Percentiles rank a stretch among this genome's conserved stretches.
Conservation (phyloP, 768 basidiomycete genomes). For the Hygrocybe coccinea region DNA sequence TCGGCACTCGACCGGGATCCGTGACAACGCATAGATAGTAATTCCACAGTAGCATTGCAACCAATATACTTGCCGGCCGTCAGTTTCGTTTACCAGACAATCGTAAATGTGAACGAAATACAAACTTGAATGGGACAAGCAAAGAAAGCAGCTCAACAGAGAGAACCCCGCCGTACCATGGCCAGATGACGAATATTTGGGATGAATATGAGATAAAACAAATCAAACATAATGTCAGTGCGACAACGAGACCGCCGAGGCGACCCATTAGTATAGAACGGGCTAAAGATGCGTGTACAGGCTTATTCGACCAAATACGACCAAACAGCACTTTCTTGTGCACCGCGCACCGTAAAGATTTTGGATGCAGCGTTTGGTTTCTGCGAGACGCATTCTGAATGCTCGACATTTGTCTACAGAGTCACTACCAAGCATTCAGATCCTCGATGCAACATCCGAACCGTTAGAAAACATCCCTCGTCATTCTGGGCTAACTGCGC, state of each 20-base stretch:
- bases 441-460: no score
- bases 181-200: conserved; percentile 87
- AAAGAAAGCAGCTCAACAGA: conserved; percentile 70
- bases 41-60: conserved; percentile 79
- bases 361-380: neutral
- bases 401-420: neutral
- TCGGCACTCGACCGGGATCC: conserved; percentile 81
- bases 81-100: conserved; percentile 3
- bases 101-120: conserved; percentile 12
- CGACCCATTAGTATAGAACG: no score
- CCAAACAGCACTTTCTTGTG: neutral
- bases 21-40: conserved; percentile 80
- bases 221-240: conserved; percentile 66
- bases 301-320: no score
- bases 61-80: conserved; percentile 53
- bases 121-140: conserved; percentile 90
- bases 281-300: no score
- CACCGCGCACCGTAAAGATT: neutral
- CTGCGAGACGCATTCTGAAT: neutral
- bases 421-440: neutral
- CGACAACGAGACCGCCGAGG: conserved; percentile 59
- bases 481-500: no score
- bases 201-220: conserved; percentile 85
- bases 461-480: no score
- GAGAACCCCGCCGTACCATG: conserved; percentile 79